These are phyloP conservation scores for Suillus fuscotomentosus DNA, from an alignment of 768 basidiomycete genomes.

Conservation along the genomic window DNA sequence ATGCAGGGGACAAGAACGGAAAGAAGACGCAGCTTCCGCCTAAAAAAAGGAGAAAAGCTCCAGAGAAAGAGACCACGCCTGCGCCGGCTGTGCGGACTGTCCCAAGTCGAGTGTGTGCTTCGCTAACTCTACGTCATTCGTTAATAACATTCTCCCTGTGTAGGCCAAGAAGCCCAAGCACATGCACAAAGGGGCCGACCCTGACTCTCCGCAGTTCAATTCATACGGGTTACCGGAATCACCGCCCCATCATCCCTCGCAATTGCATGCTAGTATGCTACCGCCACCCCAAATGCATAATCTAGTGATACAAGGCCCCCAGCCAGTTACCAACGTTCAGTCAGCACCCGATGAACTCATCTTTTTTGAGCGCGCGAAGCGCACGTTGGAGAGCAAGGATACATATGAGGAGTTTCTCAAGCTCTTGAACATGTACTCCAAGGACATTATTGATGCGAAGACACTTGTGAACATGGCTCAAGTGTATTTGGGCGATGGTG, in stretches of 20 bases:
- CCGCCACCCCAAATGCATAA: slow-evolving; percentile 26
- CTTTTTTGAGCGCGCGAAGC: slow-evolving; percentile 94
- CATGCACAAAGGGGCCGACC: slow-evolving; percentile 58
- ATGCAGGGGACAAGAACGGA: slow-evolving; percentile 37
- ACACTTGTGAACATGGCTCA: slow-evolving; percentile 80
- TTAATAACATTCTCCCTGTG: slow-evolving; percentile 10
- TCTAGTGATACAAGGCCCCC: slow-evolving; percentile 20
- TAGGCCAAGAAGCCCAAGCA: slow-evolving; percentile 66
- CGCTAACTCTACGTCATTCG: slow-evolving; percentile 1
- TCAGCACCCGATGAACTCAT: slow-evolving; percentile 70
- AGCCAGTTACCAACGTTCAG: slow-evolving; percentile 24
- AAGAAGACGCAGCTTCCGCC: slow-evolving; percentile 42
- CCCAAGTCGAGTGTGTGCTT: slow-evolving; percentile 44
- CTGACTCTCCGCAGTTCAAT: slow-evolving; percentile 43
- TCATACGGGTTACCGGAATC: slow-evolving; percentile 45
- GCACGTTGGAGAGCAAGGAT: slow-evolving; percentile 69
- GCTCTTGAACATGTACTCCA: slow-evolving; percentile 85
- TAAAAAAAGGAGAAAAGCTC: slow-evolving; percentile 60
- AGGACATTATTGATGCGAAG: slow-evolving; percentile 86
- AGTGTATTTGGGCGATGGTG: slow-evolving; percentile 78
- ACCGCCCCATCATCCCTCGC: slow-evolving; percentile 29
- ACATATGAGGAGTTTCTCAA: slow-evolving; percentile 94
- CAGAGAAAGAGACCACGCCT: slow-evolving; percentile 70
- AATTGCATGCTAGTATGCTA: slow-evolving; percentile 26
- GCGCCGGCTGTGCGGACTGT: slow-evolving; percentile 50